Percentiles rank a stretch among this genome's conserved stretches.
phyloP scores from a whole-genome alignment of 1,284 basidiomycete species.

The Neolentinus lepideus region DNA sequence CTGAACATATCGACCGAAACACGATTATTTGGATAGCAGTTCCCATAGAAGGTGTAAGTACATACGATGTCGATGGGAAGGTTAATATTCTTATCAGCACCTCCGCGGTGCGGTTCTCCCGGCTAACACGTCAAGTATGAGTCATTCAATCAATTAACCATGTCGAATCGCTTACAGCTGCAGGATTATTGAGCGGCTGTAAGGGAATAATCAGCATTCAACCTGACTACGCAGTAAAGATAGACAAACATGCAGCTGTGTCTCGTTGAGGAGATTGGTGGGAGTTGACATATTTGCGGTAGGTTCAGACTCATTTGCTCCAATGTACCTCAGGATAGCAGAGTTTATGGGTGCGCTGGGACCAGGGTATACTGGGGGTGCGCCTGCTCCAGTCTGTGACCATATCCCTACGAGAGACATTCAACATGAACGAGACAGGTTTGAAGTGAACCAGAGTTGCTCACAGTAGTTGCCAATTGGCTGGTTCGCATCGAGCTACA shows the following conservation, averaged over 20 bases:
- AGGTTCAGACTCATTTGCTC: conserved; percentile 36
- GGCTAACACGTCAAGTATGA: conserved; percentile 15
- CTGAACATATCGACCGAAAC: neutral
- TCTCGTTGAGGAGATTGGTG: conserved; percentile 18
- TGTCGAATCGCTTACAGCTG: neutral
- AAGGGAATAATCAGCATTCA: neutral
- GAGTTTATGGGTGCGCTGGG: conserved; percentile 29
- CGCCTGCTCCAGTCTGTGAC: neutral
- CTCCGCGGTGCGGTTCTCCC: conserved; percentile 17
- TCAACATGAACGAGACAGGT: neutral
- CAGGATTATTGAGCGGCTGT: neutral
- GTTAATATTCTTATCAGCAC: conserved; percentile 19
- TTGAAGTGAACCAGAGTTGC: neutral
- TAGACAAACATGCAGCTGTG: conserved; percentile 8
- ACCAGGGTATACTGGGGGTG: no score
- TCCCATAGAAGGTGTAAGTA: neutral
- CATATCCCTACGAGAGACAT: neutral
- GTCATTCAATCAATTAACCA: conserved; percentile 2
- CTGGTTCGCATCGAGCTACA: conserved; percentile 23
- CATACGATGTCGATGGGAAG: conserved; percentile 17
- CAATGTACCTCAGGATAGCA: conserved; percentile 47
- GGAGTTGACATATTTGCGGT: conserved; percentile 20
- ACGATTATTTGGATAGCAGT: neutral
- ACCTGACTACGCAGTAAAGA: neutral
- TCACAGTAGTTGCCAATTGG: conserved; percentile 33